These are phyloP conservation scores for Daucus carota DNA, from an alignment of 129 eudicot genomes.

Conservation along the genomic window DNA sequence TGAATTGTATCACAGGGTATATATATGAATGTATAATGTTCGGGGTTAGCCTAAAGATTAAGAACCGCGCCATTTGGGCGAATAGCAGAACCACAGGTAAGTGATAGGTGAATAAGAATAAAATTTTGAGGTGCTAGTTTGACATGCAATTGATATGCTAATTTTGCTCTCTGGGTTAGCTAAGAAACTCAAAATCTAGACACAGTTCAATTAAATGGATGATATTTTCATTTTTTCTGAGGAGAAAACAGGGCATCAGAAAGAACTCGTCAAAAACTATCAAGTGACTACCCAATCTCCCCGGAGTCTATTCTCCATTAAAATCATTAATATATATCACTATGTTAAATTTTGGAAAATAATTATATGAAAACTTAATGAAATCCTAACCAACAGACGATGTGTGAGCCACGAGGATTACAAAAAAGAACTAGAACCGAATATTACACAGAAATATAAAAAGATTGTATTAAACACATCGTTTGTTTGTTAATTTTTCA, in stretches of 20 bases:
- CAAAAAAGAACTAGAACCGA: no score
- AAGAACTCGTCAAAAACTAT: no score
- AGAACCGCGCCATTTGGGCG: background rate
- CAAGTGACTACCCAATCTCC: no score
- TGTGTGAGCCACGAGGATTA: no score
- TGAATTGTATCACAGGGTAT: background rate
- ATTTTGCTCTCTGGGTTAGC: background rate
- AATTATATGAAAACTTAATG: no score
- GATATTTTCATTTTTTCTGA: background rate
- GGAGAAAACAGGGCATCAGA: background rate
- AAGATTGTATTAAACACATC: no score
- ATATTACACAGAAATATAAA: no score
- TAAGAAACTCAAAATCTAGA: background rate
- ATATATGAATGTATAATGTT: background rate
- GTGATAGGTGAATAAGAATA: background rate
- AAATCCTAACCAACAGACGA: no score
- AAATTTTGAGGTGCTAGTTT: background rate
- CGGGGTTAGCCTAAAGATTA: background rate
- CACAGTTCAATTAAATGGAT: background rate
- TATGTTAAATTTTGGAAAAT: no score
- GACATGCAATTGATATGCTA: background rate
- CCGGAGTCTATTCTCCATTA: no score
- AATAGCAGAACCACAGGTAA: background rate
- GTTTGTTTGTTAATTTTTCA: no score
- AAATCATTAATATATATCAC: no score